Evolutionary conservation across 2,329 filamentous ascomycete genomes (phyloP), one percentile per base, ranked within the genome.

Genomic region (Cytospora paraplurivora): DNA sequence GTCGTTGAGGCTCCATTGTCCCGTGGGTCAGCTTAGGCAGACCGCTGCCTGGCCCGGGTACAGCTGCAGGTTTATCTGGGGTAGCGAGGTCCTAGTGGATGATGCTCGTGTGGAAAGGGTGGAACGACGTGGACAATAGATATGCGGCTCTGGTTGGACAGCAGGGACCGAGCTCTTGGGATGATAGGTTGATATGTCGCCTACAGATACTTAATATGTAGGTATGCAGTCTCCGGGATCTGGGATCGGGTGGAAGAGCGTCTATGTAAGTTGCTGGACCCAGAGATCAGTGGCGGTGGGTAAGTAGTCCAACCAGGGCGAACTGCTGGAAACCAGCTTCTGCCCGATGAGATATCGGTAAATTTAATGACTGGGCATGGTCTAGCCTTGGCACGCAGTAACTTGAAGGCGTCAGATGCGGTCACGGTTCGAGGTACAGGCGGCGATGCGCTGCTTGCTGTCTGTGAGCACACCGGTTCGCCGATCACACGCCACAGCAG

Each of bases 1-100:
- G 54, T 27, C 19, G 62, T 19, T 56, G 62, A 57, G 64, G 57
- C 41, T 62, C 64, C 64, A 66, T 66, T 32, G 38, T 62, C 49
- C 49, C 53, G 50, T 61, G 52, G 57, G 62, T 55, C 41, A 50
- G 54, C 51, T 38, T 59, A 58, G 62, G 58, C 58, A 59, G 62
- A 63, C 62, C 62, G 58, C 62, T 64, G 64, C 64, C 62, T 58
- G 52, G 49, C 51, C 37, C 41, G 56, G 57, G 19, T 27, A 37
- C 19, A 50, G 64, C 62, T 64, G 64, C 64, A 65, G 59, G 62
- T 21, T 51, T 49, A 58, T 55, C 64, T 50, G 56, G 47, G 34
- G 34, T 41, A 27, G 27, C 35, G 32, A 55, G 8, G 15, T 56
- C 47, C 54, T 52, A 57, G 58, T 56, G 57, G 62, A 41, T 37